Percentiles rank a stretch among this genome's conserved stretches.
Conservation (phyloP, 257 asterid species). For the Cordia subcordata region DNA sequence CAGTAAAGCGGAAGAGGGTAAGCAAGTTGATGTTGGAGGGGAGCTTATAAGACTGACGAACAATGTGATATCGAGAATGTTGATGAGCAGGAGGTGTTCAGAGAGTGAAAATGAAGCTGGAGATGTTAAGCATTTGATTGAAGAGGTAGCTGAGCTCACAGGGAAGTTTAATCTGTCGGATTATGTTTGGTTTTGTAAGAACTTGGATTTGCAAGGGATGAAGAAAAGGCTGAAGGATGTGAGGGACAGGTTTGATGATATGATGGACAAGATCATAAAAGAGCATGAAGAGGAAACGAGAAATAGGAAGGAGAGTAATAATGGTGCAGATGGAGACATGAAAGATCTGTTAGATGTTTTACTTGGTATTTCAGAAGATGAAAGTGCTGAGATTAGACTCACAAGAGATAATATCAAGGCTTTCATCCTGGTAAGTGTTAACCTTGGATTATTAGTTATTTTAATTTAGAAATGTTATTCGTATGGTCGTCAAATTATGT, state of each 20-base stretch:
- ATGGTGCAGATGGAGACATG: slow-evolving; percentile 13
- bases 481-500: neutral
- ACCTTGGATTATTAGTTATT: too few relatives aligned
- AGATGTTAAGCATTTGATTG: slow-evolving; percentile 41
- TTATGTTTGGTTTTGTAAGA: slow-evolving; percentile 61
- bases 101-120: slow-evolving; percentile 46
- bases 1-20: slow-evolving; percentile 23
- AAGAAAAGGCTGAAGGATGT: slow-evolving; percentile 42
- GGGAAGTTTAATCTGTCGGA: slow-evolving; percentile 64
- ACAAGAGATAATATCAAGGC: slow-evolving; percentile 65
- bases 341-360: slow-evolving; percentile 61
- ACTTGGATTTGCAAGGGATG: slow-evolving; percentile 65
- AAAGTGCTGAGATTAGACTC: slow-evolving; percentile 36
- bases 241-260: slow-evolving; percentile 43
- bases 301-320: slow-evolving; percentile 4
- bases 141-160: slow-evolving; percentile 44
- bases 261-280: slow-evolving; percentile 61
- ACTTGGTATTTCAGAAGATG: slow-evolving; percentile 59
- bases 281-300: slow-evolving; percentile 40
- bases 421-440: slow-evolving; percentile 57
- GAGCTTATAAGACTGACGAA: slow-evolving; percentile 51
- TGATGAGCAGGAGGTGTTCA: slow-evolving; percentile 56
- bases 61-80: slow-evolving; percentile 63
- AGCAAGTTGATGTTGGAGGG: slow-evolving; percentile 41
- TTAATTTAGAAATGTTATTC: neutral